These are phyloP conservation scores for Telfairia occidentalis DNA, from an alignment of 331 rosid species.

Conservation along the genomic window DNA sequence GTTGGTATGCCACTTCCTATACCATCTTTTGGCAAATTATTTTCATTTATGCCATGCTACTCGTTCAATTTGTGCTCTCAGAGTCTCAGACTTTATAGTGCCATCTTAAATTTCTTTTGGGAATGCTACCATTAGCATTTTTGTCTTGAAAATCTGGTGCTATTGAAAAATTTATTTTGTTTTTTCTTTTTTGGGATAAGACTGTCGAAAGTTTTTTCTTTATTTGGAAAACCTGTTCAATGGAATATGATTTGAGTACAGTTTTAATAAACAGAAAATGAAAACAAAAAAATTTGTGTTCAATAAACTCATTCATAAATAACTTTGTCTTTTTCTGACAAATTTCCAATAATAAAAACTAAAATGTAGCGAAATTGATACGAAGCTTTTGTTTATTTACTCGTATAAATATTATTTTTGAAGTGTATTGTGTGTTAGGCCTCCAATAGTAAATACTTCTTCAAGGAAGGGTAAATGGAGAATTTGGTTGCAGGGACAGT, in stretches of 20 bases:
- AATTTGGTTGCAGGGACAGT: too few relatives aligned
- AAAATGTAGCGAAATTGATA: not conserved
- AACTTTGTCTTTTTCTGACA: not conserved
- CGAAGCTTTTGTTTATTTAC: not conserved
- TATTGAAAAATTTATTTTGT: too few relatives aligned
- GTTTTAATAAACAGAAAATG: not conserved
- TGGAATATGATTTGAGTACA: not conserved
- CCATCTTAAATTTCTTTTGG: not conserved
- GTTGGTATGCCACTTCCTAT: conserved; percentile 63
- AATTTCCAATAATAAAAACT: not conserved
- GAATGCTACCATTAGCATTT: not conserved
- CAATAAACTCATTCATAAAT: not conserved
- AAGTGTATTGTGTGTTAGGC: too few relatives aligned
- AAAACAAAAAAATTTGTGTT: not conserved
- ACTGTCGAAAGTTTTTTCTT: not conserved
- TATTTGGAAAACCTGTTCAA: not conserved
- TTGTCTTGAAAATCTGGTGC: not conserved
- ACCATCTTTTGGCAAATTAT: not conserved
- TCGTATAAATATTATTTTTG: not conserved
- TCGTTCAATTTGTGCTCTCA: not conserved
- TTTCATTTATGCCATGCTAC: not conserved
- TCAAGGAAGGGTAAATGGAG: too few relatives aligned
- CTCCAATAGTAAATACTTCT: too few relatives aligned
- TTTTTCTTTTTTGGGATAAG: too few relatives aligned
- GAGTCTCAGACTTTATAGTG: not conserved